phyloP scores from a whole-genome alignment of 1,284 basidiomycete genomes.

The Leccinum pachyderme region DNA sequence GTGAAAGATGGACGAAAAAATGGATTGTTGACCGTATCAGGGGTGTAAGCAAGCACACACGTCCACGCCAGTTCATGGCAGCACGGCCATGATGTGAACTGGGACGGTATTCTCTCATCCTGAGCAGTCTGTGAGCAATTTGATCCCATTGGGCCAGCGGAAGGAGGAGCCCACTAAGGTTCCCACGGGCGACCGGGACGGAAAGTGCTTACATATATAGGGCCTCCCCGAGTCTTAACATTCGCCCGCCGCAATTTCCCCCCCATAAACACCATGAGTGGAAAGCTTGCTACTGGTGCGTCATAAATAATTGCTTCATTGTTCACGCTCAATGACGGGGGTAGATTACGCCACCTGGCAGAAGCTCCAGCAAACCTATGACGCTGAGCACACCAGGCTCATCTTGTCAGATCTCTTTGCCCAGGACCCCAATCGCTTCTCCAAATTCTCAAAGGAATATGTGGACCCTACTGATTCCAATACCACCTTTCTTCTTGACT shows the following conservation, averaged over 20 bases:
- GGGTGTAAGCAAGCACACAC: constrained; percentile 14
- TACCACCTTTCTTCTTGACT: constrained; percentile 89
- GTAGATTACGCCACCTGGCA: constrained; percentile 88
- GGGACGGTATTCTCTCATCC: constrained; percentile 20
- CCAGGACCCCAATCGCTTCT: constrained; percentile 83
- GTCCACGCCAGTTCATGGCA: not conserved
- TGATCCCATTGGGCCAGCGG: constrained; percentile 4
- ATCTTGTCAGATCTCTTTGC: constrained; percentile 91
- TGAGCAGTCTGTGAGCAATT: constrained; percentile 13
- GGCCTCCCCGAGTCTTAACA: not conserved
- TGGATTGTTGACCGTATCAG: not conserved
- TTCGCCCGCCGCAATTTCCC: constrained; percentile 6
- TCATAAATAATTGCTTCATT: not conserved
- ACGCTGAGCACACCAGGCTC: constrained; percentile 72
- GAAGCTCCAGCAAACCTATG: constrained; percentile 86
- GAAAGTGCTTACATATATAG: constrained; percentile 6
- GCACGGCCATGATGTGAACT: not conserved
- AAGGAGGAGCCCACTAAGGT: not conserved
- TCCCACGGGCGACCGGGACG: constrained; percentile 24
- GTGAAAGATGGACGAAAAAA: not conserved
- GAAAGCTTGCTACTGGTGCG: constrained; percentile 52
- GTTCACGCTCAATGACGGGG: not conserved
- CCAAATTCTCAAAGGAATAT: constrained; percentile 83
- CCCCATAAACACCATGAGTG: constrained; percentile 41
- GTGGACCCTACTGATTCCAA: constrained; percentile 61